Percentiles rank a stretch among this genome's conserved stretches.
Conservation (phyloP, 257 asterid species). For the Haberlea rhodopensis region DNA sequence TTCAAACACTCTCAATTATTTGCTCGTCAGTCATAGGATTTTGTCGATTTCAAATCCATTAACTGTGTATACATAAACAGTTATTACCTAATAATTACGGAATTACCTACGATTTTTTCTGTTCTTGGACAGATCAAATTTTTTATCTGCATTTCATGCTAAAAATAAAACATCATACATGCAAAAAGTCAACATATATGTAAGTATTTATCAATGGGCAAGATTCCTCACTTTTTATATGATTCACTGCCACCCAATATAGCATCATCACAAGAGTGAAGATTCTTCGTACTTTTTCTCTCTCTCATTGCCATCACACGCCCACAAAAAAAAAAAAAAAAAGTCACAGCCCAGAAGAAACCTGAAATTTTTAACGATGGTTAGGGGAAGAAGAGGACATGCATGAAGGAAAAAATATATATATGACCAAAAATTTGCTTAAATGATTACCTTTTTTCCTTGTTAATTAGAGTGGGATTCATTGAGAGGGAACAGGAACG, state of each 20-base stretch:
- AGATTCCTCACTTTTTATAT: neutral
- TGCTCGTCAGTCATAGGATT: no score
- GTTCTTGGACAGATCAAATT: neutral
- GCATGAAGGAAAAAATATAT: neutral
- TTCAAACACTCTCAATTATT: no score
- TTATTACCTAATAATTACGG: no score
- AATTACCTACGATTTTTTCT: no score
- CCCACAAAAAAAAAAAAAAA: neutral
- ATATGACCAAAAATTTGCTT: neutral
- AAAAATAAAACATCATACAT: no score
- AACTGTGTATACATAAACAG: no score
- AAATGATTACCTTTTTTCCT: neutral
- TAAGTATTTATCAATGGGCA: neutral
- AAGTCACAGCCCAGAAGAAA: neutral
- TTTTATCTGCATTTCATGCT: neutral
- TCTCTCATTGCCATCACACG: neutral
- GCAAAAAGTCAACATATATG: no score
- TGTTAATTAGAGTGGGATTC: no score
- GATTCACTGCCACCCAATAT: neutral
- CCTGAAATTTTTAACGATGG: neutral
- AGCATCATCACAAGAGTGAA: neutral
- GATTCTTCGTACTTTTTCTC: neutral
- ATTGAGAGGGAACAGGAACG: neutral
- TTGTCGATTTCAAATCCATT: no score
- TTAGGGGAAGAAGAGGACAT: neutral